Evolutionary conservation across 108 stramenopile species (phyloP), one percentile per base, ranked within the genome.

Genomic region (Schizochytrium sp.): DNA sequence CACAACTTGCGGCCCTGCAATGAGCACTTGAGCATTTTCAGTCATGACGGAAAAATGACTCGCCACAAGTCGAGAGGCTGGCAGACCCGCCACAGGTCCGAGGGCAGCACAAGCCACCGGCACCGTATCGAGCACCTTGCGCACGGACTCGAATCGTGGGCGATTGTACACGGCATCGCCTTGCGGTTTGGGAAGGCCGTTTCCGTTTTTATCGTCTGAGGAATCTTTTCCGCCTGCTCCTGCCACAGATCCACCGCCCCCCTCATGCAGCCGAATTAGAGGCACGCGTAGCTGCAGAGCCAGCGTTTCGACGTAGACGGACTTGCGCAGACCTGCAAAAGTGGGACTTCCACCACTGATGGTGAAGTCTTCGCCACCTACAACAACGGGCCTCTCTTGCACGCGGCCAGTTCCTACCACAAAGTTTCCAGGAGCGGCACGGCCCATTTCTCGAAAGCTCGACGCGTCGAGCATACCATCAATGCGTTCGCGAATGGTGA

Each of bases 341-440:
- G 63, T 69, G 41, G 29, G 58, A 25, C 55, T 58, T 47, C 87
- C 28, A 16, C 44, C 88, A 18, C 60, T 87, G 51, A 87, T 45
- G 28, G 83, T 34, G 44, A 72, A 19, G 89, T 59, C 51, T 88
- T 69, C 23, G 87, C 88, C 60, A 58, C 93, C 58, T 72, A 93
- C 87, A 93, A 94, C 88, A 91, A 92, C 16, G 94, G 94, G 43
- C 92, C 92, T 25, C 71, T 93, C 21, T 90, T 93, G 90, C 91
- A 92, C 34, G 69, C 92, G 18, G 91, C 90, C 93, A 93, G 93
- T 12, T 92, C 93, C 72, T 92, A 94, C 88, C 19, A 72, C 18
- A 93, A 93, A 93, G 57, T 76, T 34, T 93, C 94, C 23, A 93
- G 93, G 28, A 71, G 92, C 19, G 92, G 93, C 88, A 88, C 93